Conservation (phyloP, 2,329 filamentous ascomycete species). For the Beauveria bassiana region DNA sequence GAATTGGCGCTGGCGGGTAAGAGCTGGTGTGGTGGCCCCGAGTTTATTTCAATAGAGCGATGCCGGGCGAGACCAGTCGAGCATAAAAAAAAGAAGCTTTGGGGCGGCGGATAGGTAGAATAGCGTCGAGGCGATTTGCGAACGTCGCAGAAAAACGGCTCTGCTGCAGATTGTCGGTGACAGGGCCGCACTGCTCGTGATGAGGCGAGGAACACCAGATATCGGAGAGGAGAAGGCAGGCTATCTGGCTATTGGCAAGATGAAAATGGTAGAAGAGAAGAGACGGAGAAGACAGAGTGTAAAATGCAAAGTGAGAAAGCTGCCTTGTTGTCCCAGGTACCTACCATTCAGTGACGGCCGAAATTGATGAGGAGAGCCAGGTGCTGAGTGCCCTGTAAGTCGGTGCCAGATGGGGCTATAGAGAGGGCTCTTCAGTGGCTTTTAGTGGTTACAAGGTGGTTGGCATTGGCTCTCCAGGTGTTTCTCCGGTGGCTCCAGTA, state of each 20-base stretch:
- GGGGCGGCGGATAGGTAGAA: neutral
- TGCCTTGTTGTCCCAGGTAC: slow-evolving; percentile 7
- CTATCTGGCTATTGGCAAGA: slow-evolving; percentile 2
- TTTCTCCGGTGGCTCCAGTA: neutral
- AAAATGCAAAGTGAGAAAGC: slow-evolving; percentile 11
- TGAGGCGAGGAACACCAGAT: neutral
- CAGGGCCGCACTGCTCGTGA: neutral
- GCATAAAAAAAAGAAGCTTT: slow-evolving; percentile 2
- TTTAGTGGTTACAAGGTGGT: neutral
- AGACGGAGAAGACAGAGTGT: slow-evolving; percentile 6
- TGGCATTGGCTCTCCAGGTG: neutral
- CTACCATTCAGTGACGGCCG: neutral
- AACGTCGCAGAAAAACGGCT: neutral
- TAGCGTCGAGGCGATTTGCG: neutral
- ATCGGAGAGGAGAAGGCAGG: neutral
- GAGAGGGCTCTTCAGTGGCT: neutral
- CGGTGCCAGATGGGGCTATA: neutral
- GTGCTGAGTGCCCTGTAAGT: neutral
- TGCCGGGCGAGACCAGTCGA: neutral
- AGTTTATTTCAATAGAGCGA: slow-evolving; percentile 6
- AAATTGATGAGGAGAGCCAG: neutral
- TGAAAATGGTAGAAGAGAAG: slow-evolving; percentile 6
- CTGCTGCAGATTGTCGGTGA: neutral
- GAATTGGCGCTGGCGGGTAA: neutral
- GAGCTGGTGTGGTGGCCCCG: neutral